Evolutionary conservation across 164 flowering plant genomes (phyloP).

Genomic region (Hamamelis virginiana): DNA sequence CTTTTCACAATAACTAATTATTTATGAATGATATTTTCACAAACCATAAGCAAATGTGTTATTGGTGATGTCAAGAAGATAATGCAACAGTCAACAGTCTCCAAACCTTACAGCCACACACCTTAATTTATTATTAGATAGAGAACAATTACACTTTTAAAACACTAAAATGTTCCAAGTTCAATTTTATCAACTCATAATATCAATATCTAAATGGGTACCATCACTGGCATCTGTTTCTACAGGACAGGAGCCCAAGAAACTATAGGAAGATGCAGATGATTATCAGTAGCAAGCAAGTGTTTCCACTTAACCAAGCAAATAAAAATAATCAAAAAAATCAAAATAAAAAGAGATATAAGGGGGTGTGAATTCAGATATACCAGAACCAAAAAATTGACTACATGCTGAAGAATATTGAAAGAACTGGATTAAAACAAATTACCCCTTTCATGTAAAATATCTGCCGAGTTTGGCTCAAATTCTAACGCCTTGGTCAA

Average conservation of each 20-base stretch:
- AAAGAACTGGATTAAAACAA: conserved; percentile 9
- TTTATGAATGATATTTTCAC: background rate
- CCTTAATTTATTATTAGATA: background rate
- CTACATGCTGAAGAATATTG: background rate
- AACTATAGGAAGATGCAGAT: conserved; percentile 3
- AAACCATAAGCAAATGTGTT: background rate
- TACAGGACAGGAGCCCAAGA: background rate
- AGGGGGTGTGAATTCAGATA: background rate
- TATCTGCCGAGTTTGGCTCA: conserved; percentile 82
- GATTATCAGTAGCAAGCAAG: background rate
- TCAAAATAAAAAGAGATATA: background rate
- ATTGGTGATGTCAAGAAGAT: background rate
- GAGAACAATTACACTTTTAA: background rate
- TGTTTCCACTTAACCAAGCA: no score
- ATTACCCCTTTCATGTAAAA: conserved; percentile 94
- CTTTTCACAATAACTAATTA: background rate
- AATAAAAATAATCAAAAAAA: background rate
- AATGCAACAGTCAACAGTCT: background rate
- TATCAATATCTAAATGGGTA: background rate
- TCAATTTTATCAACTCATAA: background rate
- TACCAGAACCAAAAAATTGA: background rate
- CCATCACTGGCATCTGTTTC: background rate
- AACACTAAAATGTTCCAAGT: background rate
- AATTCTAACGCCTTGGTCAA: conserved; percentile 83
- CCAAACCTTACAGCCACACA: background rate